Evolutionary conservation across 2,329 filamentous ascomycete species (phyloP).

Genomic region (Fusarium falciforme): DNA sequence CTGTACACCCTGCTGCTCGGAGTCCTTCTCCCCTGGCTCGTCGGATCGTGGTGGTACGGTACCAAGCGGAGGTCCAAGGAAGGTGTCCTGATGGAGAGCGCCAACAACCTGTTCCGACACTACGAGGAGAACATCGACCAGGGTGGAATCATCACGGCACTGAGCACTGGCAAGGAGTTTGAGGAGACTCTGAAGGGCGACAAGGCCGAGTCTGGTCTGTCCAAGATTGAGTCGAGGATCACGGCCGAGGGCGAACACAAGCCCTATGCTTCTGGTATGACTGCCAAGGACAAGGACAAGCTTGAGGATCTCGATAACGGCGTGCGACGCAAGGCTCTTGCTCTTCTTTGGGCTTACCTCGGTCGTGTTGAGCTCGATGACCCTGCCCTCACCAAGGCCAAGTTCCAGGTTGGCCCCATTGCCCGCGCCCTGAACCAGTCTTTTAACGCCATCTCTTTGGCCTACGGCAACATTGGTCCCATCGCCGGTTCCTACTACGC

Average conservation of each 20-base stretch:
- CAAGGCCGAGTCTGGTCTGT: constrained; percentile 82
- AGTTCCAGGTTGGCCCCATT: constrained; percentile 89
- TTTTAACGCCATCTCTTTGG: constrained; percentile 86
- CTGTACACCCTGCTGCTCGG: constrained; percentile 90
- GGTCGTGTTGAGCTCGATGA: constrained; percentile 89
- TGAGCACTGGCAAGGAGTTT: constrained; percentile 90
- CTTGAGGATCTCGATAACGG: constrained; percentile 85
- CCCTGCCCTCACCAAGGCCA: constrained; percentile 80
- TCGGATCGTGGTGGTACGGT: constrained; percentile 99
- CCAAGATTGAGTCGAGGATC: constrained; percentile 85
- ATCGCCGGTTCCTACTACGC: constrained; percentile 85
- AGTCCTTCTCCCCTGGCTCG: constrained; percentile 89
- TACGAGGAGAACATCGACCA: constrained; percentile 88
- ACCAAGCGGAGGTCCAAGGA: constrained; percentile 94
- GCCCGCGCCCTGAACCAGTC: constrained; percentile 87
- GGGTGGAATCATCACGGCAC: constrained; percentile 80
- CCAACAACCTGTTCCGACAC: constrained; percentile 93
- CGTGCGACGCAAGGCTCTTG: constrained; percentile 85
- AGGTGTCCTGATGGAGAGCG: constrained; percentile 90
- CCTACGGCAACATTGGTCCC: constrained; percentile 85
- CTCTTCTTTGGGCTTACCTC: constrained; percentile 94
- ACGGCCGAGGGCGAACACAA: constrained; percentile 68
- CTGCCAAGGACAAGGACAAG: constrained; percentile 78
- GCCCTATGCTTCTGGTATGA: constrained; percentile 67
- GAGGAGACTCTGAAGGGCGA: constrained; percentile 79